Evolutionary conservation across 1,139 yeast species (phyloP), one percentile per base, ranked within the genome.

Genomic region (Magnusiomyces ingens): DNA sequence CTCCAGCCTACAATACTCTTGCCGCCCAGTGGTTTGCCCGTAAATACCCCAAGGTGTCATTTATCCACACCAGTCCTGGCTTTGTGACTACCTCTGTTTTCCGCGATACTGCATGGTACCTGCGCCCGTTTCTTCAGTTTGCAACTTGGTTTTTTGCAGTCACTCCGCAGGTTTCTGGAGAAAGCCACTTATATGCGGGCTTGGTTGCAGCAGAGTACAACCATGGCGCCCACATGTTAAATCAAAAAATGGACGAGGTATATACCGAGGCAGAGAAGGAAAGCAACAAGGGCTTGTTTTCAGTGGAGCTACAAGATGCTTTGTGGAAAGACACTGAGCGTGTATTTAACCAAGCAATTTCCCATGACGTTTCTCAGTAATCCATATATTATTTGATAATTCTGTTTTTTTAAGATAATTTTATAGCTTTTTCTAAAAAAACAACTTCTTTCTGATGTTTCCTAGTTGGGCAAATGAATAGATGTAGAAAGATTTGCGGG

Each of bases 41-140:
- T 32, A 51, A 55, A 15, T 60, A 66, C 52, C 68, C 71, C 18
- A 52, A 59, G 3, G 52, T 67, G 13, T 38, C 61, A 3, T 67
- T 67, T 51, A 55, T 53, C 32, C 71, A 67, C 56, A 58, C 58
- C 15, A 54, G 52, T 52, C 71, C 71, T 5, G 71, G 71, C 10
- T 6, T 60, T n/a, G 68, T 67, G 29, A 51, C 53, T 8, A 64
- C 69, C 10, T 57, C 57, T 15, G 58, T 58, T 36, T 36, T 36
- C 40, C 40, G 40, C n/a, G 17, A 36, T 12, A 36, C 17, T 36
- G 17, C 40, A 3, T 36, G 40, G 40, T 36, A 36, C 11, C n/a
- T n/a, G 17, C n/a, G 17, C 4, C 40, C 40, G 17, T 36, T 36
- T 36, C 17, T 36, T n/a, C 4, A 12, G 17, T 12, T 36, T 36